Evolutionary conservation across 1,139 yeast species (phyloP).

Genomic region (Saccharomycopsis crataegensis): DNA sequence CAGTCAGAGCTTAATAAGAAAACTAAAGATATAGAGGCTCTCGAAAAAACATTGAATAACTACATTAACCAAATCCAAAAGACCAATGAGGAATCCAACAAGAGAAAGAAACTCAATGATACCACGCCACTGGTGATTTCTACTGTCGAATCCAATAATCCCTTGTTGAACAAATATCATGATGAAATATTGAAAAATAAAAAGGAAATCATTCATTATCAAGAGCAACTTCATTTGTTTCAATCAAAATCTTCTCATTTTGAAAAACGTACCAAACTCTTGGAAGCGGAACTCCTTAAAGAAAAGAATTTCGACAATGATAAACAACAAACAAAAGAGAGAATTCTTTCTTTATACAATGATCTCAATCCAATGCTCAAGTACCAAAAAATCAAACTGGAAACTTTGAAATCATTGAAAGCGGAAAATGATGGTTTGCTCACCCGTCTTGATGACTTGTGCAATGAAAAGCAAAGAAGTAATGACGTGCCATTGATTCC

Average conservation of each 20-base stretch:
- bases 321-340: constrained; percentile 34
- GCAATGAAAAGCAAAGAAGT: not conserved
- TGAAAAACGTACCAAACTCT: not conserved
- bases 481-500: constrained; percentile 37
- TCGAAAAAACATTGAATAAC: not conserved
- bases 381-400: constrained; percentile 57
- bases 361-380: constrained; percentile 49
- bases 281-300: not conserved
- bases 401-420: constrained; percentile 43
- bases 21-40: not conserved
- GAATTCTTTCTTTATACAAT: constrained; percentile 54
- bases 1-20: not conserved
- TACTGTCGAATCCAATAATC: not conserved
- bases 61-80: not conserved
- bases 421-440: constrained; percentile 57
- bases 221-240: not conserved
- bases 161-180: not conserved
- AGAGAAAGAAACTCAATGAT: not conserved
- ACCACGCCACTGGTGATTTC: not conserved
- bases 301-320: constrained; percentile 27
- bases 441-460: constrained; percentile 19
- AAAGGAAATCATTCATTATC: not conserved
- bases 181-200: not conserved
- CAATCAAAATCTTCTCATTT: not conserved
- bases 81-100: not conserved